These are phyloP conservation scores for Rhizopus sp. DNA, from an alignment of 371 early-diverging fungal species.

Conservation along the genomic window DNA sequence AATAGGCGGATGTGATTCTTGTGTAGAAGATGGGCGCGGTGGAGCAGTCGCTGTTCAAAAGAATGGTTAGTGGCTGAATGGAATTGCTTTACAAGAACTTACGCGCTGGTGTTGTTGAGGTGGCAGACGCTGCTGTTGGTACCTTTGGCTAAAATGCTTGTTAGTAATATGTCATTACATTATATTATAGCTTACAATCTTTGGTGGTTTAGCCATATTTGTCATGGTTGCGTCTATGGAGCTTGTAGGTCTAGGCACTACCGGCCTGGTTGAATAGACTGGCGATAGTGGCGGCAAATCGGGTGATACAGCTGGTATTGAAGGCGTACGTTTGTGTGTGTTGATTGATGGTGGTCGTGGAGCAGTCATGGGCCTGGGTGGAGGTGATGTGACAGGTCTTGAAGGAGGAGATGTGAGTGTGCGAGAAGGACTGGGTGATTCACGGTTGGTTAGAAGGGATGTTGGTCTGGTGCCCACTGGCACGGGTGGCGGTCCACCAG, in stretches of 20 bases:
- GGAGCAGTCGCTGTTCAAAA: conserved; percentile 20
- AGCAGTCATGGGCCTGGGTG: conserved; percentile 30
- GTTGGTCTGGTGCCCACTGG: conserved; percentile 49
- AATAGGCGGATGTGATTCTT: conserved; percentile 22
- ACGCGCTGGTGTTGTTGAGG: conserved; percentile 2
- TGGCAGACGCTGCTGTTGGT: conserved; percentile 7
- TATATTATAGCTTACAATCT: conserved; percentile 11
- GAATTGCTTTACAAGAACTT: conserved; percentile 6
- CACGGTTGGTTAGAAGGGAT: conserved; percentile 33
- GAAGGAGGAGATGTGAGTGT: conserved; percentile 26
- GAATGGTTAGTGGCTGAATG: not conserved
- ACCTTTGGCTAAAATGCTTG: not conserved
- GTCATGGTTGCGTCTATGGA: conserved; percentile 6
- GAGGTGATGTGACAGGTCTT: conserved; percentile 38
- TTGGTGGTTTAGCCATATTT: conserved; percentile 42
- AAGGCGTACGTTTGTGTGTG: conserved; percentile 28
- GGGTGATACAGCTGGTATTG: conserved; percentile 42
- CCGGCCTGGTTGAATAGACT: conserved; percentile 31
- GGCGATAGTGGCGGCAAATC: conserved; percentile 47
- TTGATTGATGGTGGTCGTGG: conserved; percentile 11
- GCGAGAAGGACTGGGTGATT: conserved; percentile 17
- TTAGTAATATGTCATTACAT: too few species aligned
- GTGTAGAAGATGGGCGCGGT: conserved; percentile 16
- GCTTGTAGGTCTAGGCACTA: conserved; percentile 30
- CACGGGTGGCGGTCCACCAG: conserved; percentile 43